These are phyloP conservation scores for Pythium monospermum DNA, from an alignment of 352 stramenopile genomes.

Conservation along the genomic window DNA sequence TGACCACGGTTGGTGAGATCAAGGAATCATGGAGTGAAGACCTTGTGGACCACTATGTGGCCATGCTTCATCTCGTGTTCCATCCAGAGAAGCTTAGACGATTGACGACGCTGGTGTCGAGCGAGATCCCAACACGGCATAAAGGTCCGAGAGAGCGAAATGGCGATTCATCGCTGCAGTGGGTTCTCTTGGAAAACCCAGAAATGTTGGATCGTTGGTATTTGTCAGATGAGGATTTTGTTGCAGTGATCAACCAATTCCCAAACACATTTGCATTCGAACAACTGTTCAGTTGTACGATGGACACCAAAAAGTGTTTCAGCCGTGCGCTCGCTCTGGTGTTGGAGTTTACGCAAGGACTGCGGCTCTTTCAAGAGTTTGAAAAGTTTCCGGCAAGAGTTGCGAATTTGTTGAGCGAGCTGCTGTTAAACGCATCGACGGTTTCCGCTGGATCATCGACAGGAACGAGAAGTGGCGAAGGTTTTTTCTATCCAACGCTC, in stretches of 20 bases:
- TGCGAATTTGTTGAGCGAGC: conserved; percentile 57
- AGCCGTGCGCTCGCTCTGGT: conserved; percentile 69
- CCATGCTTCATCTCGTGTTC: conserved; percentile 84
- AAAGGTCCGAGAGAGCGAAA: conserved; percentile 23
- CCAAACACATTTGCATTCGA: conserved; percentile 78
- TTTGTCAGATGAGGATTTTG: conserved; percentile 81
- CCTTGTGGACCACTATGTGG: conserved; percentile 79
- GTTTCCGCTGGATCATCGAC: conserved; percentile 31
- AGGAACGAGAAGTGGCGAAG: conserved; percentile 22
- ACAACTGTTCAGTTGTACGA: conserved; percentile 60
- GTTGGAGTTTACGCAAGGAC: conserved; percentile 64
- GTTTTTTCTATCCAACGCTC: conserved; percentile 63
- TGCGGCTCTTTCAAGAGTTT: conserved; percentile 75
- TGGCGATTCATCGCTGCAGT: conserved; percentile 55
- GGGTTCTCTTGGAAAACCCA: conserved; percentile 80
- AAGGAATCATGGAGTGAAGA: conserved; percentile 73
- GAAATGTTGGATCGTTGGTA: conserved; percentile 77
- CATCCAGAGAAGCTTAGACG: conserved; percentile 75
- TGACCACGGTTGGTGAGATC: conserved; percentile 46
- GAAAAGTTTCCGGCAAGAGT: conserved; percentile 72
- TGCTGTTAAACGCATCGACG: conserved; percentile 55
- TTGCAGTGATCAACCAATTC: conserved; percentile 82
- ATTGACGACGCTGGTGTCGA: conserved; percentile 70
- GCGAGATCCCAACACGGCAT: conserved; percentile 25
- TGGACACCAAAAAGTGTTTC: conserved; percentile 77